Conservation (phyloP, 768 basidiomycete genomes). For the Tubosaeta brunneosetosa region DNA sequence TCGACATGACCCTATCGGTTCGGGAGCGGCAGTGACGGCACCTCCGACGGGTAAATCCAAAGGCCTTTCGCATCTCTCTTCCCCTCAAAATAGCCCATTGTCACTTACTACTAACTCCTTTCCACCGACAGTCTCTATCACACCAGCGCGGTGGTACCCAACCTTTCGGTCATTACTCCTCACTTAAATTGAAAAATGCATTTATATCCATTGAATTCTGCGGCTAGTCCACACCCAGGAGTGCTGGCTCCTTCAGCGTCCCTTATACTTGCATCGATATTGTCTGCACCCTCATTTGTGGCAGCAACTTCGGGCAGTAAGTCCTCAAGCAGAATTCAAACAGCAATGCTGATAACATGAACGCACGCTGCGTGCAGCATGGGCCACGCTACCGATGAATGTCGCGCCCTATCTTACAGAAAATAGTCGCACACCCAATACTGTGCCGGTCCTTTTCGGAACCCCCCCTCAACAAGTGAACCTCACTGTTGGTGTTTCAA, state of each 20-base stretch:
- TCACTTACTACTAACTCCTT: background rate
- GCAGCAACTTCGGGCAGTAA: conserved; percentile 15
- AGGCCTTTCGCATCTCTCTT: background rate
- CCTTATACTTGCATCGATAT: conserved; percentile 1
- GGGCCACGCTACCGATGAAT: conserved; percentile 23
- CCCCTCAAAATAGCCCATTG: background rate
- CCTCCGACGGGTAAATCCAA: background rate
- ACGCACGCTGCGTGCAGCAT: conserved; percentile 14
- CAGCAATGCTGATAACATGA: background rate
- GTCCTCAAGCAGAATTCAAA: background rate
- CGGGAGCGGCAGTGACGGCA: background rate
- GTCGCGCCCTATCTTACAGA: conserved; percentile 17
- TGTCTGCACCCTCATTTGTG: conserved; percentile 2
- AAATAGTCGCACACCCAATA: conserved; percentile 6
- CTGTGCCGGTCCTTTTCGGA: conserved; percentile 19
- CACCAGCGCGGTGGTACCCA: background rate
- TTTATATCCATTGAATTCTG: background rate
- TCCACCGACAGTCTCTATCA: background rate
- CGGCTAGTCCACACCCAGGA: background rate
- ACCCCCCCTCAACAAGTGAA: conserved; percentile 26
- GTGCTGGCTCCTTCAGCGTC: background rate
- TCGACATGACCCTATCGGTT: background rate
- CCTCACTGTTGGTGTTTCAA: conserved; percentile 19
- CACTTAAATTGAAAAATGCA: background rate
- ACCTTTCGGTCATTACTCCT: background rate